These are phyloP conservation scores for Claviceps spartinae DNA, from an alignment of 2,329 filamentous ascomycete species.

Conservation along the genomic window DNA sequence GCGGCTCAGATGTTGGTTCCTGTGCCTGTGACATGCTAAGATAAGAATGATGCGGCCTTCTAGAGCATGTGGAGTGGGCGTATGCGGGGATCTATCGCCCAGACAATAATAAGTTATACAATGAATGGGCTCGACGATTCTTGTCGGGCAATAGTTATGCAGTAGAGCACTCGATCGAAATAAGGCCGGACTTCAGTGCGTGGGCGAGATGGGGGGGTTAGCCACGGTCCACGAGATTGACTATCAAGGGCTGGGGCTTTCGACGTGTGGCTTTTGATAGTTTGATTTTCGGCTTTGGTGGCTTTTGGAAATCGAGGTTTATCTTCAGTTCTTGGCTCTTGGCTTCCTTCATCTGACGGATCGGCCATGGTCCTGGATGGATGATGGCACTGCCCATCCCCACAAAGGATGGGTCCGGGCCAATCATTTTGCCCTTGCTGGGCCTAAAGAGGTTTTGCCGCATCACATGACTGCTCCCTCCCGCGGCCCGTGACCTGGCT, in stretches of 20 bases:
- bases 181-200: not conserved
- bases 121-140: too few relatives aligned
- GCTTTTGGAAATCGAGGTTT: too few relatives aligned
- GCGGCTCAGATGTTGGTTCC: not conserved
- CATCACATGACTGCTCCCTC: not conserved
- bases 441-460: not conserved
- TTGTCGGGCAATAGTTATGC: too few relatives aligned
- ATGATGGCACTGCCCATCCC: too few relatives aligned
- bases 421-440: too few relatives aligned
- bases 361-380: too few relatives aligned
- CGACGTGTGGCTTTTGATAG: too few relatives aligned
- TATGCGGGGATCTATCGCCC: not conserved
- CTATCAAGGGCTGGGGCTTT: not conserved
- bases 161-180: not conserved
- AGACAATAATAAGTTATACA: too few relatives aligned
- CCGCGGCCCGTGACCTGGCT: not conserved
- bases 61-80: not conserved
- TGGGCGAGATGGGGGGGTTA: not conserved
- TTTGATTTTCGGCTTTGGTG: too few relatives aligned
- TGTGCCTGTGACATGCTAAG: slow-evolving; percentile 3
- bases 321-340: too few relatives aligned
- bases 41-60: not conserved
- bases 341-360: too few relatives aligned
- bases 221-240: not conserved
- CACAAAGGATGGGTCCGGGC: too few relatives aligned